These are phyloP conservation scores for Aspergillus cristatus DNA, from an alignment of 495 filamentous ascomycete genomes.

Conservation along the genomic window DNA sequence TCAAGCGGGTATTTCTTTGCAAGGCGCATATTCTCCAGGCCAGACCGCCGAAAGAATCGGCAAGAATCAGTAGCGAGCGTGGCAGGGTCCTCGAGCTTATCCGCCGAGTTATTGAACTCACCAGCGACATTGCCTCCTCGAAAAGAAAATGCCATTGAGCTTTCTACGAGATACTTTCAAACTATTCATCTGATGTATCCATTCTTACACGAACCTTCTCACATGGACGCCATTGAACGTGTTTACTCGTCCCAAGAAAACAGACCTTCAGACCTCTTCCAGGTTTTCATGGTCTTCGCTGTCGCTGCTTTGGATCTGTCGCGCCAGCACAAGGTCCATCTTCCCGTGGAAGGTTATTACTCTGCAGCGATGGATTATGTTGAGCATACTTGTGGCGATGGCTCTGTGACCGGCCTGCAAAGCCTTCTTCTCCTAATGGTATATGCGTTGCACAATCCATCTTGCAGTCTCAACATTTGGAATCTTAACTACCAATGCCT, in stretches of 20 bases:
- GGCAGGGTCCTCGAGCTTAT: slow-evolving; percentile 11
- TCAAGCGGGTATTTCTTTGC: slow-evolving; percentile 36
- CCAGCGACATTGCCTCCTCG: slow-evolving; percentile 25
- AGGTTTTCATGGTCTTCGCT: slow-evolving; percentile 39
- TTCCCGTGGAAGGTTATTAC: slow-evolving; percentile 36
- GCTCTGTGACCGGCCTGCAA: slow-evolving; percentile 31
- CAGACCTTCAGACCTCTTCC: slow-evolving; percentile 21
- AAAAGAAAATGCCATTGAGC: slow-evolving; percentile 25
- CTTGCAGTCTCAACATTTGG: slow-evolving; percentile 38
- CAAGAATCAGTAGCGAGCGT: neutral
- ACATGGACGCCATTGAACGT: slow-evolving; percentile 22
- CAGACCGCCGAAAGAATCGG: slow-evolving; percentile 19
- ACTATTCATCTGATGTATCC: slow-evolving; percentile 34
- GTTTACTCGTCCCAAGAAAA: slow-evolving; percentile 17
- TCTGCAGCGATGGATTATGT: slow-evolving; percentile 34
- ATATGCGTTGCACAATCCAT: slow-evolving; percentile 38
- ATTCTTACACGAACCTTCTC: slow-evolving; percentile 32
- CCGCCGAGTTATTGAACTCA: slow-evolving; percentile 25
- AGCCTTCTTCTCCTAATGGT: slow-evolving; percentile 36
- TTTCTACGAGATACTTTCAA: slow-evolving; percentile 33
- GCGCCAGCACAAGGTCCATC: slow-evolving; percentile 26
- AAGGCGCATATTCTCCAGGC: slow-evolving; percentile 30
- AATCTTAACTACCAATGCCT: slow-evolving; percentile 41
- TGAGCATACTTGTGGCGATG: slow-evolving; percentile 26
- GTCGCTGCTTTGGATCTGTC: slow-evolving; percentile 35